These are phyloP conservation scores for Helminthosporium solani DNA, from an alignment of 2,329 filamentous ascomycete genomes.

Conservation along the genomic window DNA sequence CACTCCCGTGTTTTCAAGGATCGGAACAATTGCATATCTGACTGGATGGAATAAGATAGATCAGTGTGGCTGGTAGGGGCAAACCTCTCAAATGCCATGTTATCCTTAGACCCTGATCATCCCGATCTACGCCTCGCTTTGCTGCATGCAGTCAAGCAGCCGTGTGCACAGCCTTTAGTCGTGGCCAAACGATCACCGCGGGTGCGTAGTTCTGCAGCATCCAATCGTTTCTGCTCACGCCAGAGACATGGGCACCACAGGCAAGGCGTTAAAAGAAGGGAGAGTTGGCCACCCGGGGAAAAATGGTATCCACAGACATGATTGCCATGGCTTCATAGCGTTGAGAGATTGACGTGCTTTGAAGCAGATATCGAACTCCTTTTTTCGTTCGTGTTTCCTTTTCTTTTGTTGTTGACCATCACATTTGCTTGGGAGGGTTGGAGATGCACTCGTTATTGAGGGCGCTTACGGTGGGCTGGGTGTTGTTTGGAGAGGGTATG, in stretches of 20 bases:
- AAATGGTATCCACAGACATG: neutral
- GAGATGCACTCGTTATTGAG: constrained; percentile 30
- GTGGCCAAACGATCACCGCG: constrained; percentile 10
- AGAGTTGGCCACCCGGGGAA: neutral
- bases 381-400: too few relatives aligned
- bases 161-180: constrained; percentile 19
- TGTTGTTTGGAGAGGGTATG: constrained; percentile 12
- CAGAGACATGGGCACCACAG: neutral
- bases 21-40: neutral
- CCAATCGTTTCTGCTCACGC: neutral
- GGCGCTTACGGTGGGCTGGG: constrained; percentile 12
- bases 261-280: constrained; percentile 4
- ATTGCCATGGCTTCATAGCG: constrained; percentile 13
- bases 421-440: constrained; percentile 17
- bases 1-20: neutral
- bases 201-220: constrained; percentile 1
- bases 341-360: constrained; percentile 3
- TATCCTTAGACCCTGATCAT: constrained; percentile 28
- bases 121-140: constrained; percentile 5
- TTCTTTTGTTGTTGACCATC: constrained; percentile 8
- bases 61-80: constrained; percentile 33
- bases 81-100: constrained; percentile 16
- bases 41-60: constrained; percentile 14
- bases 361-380: constrained; percentile 2
- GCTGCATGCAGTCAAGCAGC: constrained; percentile 15